phyloP scores from a whole-genome alignment of 2,329 filamentous ascomycete species.

The Ascochyta koolunga region DNA sequence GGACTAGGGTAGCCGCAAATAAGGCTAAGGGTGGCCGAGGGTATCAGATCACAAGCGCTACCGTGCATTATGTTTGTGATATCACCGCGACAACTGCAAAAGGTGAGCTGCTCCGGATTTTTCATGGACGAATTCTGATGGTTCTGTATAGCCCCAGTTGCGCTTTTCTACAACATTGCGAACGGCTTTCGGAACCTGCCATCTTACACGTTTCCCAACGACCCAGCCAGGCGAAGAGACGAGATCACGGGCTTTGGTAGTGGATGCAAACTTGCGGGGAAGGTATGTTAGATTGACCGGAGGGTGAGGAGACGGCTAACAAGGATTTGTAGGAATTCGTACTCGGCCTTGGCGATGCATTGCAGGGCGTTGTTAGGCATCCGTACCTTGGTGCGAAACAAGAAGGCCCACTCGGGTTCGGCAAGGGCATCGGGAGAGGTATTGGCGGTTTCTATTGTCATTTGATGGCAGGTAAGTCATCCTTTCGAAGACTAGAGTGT shows the following conservation, averaged over 20 bases:
- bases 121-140: neutral
- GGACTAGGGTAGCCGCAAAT: constrained; percentile 5
- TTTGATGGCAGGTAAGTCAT: constrained; percentile 12
- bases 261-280: constrained; percentile 75
- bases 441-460: constrained; percentile 17
- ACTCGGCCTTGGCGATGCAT: constrained; percentile 75
- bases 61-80: constrained; percentile 20
- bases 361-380: constrained; percentile 77
- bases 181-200: constrained; percentile 29
- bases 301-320: neutral
- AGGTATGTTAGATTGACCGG: constrained; percentile 21
- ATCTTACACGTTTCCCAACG: constrained; percentile 23
- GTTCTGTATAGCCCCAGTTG: constrained; percentile 18
- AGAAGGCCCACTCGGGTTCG: constrained; percentile 65
- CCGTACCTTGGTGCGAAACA: constrained; percentile 70
- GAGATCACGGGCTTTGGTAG: constrained; percentile 68
- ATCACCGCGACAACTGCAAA: constrained; percentile 16
- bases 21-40: constrained; percentile 19
- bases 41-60: constrained; percentile 23
- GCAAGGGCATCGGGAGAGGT: constrained; percentile 41
- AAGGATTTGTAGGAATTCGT: constrained; percentile 62
- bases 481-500: neutral
- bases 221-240: constrained; percentile 22
- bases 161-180: constrained; percentile 28
- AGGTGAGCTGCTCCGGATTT: neutral